phyloP scores from a whole-genome alignment of 163 green algal genomes.

The Dunaliella salina region DNA sequence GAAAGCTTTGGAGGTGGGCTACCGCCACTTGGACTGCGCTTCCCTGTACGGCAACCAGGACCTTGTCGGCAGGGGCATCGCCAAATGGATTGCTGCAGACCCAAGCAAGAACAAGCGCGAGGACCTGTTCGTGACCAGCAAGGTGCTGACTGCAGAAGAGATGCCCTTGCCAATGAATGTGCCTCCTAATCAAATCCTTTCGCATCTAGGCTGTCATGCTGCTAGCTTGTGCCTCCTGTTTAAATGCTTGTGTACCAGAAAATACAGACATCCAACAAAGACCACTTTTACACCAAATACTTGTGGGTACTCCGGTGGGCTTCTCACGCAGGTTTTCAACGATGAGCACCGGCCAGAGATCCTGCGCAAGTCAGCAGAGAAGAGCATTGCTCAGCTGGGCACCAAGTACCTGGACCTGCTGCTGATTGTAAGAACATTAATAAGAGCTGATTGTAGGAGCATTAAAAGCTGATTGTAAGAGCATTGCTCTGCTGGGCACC shows the following conservation, averaged over 20 bases:
- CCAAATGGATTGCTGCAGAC: background rate
- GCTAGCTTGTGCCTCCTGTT: no score
- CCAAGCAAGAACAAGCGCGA: background rate
- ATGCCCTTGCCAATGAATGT: no score
- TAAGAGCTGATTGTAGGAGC: no score
- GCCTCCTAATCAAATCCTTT: no score
- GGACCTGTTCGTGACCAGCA: background rate
- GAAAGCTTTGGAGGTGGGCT: background rate
- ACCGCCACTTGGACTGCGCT: background rate
- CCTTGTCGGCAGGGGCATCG: background rate
- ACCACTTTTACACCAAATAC: no score
- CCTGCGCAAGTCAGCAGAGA: constrained; percentile 24
- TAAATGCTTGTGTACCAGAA: no score
- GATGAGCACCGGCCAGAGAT: constrained; percentile 36
- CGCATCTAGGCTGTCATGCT: no score
- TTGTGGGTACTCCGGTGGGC: background rate
- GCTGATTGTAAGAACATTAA: background rate
- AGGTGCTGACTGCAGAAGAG: background rate
- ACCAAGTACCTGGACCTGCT: background rate
- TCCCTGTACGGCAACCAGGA: background rate
- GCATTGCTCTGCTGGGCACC: no score
- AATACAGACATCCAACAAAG: no score
- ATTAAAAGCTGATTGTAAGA: no score
- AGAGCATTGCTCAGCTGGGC: background rate
- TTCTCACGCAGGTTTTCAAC: background rate